Evolutionary conservation across 306 rosid genomes (phyloP), one percentile per base, ranked within the genome.

Genomic region (Fragaria nilgerrensis): DNA sequence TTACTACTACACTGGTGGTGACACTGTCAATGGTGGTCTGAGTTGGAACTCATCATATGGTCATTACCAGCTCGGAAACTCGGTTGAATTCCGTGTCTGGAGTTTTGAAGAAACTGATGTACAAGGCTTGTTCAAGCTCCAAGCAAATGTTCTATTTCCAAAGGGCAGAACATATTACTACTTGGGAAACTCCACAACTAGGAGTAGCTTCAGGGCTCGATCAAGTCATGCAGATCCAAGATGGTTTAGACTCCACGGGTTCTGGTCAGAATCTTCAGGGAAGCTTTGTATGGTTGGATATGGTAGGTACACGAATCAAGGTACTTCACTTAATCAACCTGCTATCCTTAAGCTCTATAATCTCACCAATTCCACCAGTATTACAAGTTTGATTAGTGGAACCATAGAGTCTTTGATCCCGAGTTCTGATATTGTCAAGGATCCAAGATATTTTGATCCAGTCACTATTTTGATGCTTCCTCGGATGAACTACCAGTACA

Each of bases 191-290:
- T 48, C 13, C 19, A 81, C 76, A 55, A 37, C 45, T 73, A 58
- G 36, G 2, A 6, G 25, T 9, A 29, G 41, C 39, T 63, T 9
- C 63, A 50, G 11, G 55, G 27, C 1, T 23, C 58, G 14, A 19
- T 73, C 52, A 53, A 9, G 19, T 15, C 44, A 22, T 34, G 68
- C 19, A 23, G 20, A 14, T 43, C 71, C 3, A 20, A 43, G 36
- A 48, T 9, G 9, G 0, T 79, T 87, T 36, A 71, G 2, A 34
- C 87, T 91, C 55, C 69, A 59, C 9, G 96, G 93, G 14, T 89
- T 85, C 73, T 91, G 93, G 93, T 91, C 90, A 61, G 65, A 63
- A 67, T 76, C 91, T 61, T 79, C 82, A 6, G 90, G 88, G 67
- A 80, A 83, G 52, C 75, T 89, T 71, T 89, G 96, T 73, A 81